Evolutionary conservation across 139 green algal genomes (phyloP), one percentile per base, ranked within the genome.

Genomic region (Chlamydomonas sp.): DNA sequence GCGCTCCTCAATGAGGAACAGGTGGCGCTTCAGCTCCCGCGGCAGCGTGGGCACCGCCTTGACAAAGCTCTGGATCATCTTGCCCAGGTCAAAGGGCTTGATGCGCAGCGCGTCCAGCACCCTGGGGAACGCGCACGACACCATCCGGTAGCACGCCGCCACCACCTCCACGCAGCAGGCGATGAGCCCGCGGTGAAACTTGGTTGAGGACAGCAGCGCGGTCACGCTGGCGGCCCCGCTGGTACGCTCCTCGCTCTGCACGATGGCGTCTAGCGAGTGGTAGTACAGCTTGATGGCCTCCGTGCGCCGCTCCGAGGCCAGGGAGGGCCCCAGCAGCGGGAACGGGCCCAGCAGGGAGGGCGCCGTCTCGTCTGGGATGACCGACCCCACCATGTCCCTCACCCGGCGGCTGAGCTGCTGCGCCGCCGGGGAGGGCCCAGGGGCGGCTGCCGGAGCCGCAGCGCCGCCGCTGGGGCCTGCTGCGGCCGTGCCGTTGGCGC

Each of bases 31-130:
- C 8, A 98, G 80, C 73, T 97, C 95, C 49, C 90, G 73, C 5
- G 94, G 94, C 86, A 97, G 20, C 2, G 57, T 77, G 1, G 89
- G 78, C 72, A 93, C 74, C 73, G 93, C 81, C 20, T 82, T 86
- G 2, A 97, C 92, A 83, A 98, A 96, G 0, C 89, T 72, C 14
- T 93, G 89, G 58, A 97, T 91, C 17, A 97, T 87, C 90, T 96
- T 97, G 74, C 72, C 91, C n/a, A 97, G 66, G 89, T 98, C 96
- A 90, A 98, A 98, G 2, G 96, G 91, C 16, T 91, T 91, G 15
- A 97, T 88, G 18, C 83, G 63, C 31, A 97, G 89, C 57, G 64
- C 73, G 15, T 95, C 90, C 89, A 97, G 87, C 14, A 95, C 85
- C 63, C 72, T 73, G 1, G 89, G 89, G 64, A 93, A 91, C 2